Evolutionary conservation across 2,329 filamentous ascomycete species (phyloP), one percentile per base, ranked within the genome.

Genomic region (Parafenestella ontariensis): DNA sequence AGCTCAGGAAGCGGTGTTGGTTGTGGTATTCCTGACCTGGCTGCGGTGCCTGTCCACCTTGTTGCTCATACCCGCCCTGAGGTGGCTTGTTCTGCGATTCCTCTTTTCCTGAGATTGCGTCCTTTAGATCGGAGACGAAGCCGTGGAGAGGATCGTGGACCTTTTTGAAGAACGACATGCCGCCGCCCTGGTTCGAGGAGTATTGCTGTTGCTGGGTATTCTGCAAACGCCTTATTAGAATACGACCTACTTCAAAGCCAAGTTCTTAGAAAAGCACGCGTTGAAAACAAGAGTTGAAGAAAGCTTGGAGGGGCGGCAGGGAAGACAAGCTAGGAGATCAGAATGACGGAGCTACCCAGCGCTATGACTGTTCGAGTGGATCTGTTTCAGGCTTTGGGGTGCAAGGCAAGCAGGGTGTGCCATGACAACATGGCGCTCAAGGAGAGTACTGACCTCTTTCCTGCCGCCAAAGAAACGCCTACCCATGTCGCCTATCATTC

Each of bases 1-100:
- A 96, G 54, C 82, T 85, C 44, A 80, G 76, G 66, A 82, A 86
- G 49, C 84, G 79, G 61, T 85, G 78, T 54, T 82, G 69, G 31
- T 61, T 56, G 49, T 82, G 77, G 50, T 75, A 75, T 47, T 75
- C 70, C 56, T 80, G 75, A 15, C 65, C 66, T 5, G 65, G 66
- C 50, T 66, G 65, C 17, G 62, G 56, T n/a, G 43, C 28, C 34
- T 58, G 58, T 28, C 52, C 52, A 33, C 60, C 58, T 29, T 64
- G 59, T 17, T 69, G 65, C 37, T 56, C 41, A 18, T 51, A 58
- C 15, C 53, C 56, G 17, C 67, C 37, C 68, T 72, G 49, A 69
- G 77, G 61, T 75, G 76, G 59, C 71, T 79, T 61, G 76, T 79
- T 66, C n/a, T 76, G 76, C 11, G 18, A 21, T 36, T 82, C 77